These are phyloP conservation scores for Neonectria faginata DNA, from an alignment of 2,329 filamentous ascomycete genomes.

Conservation along the genomic window DNA sequence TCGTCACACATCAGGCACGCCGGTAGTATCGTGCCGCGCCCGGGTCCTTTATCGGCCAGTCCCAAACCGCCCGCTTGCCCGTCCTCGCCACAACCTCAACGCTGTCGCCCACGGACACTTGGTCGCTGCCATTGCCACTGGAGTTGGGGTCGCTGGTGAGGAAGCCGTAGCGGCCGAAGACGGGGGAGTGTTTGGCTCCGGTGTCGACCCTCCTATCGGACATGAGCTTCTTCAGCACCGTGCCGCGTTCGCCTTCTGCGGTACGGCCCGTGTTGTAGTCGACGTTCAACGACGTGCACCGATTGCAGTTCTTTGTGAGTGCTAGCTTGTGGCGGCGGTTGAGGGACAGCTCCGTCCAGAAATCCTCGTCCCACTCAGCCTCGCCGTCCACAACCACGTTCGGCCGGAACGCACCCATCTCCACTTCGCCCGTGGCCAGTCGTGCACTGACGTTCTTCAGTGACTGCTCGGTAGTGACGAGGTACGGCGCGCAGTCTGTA, in stretches of 20 bases:
- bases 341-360: conserved; percentile 72
- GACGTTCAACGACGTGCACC: conserved; percentile 78
- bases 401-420: conserved; percentile 77
- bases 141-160: conserved; percentile 48
- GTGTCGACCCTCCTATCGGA: conserved; percentile 76
- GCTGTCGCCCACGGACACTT: conserved; percentile 57
- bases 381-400: conserved; percentile 77
- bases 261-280: conserved; percentile 74
- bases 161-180: conserved; percentile 81
- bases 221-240: conserved; percentile 76
- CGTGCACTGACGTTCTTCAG: conserved; percentile 73
- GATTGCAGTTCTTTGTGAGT: conserved; percentile 76
- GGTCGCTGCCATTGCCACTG: conserved; percentile 36
- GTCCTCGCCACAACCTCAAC: conserved; percentile 64
- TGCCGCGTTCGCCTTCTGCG: conserved; percentile 67
- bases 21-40: conserved; percentile 44
- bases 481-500: conserved; percentile 79
- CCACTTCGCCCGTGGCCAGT: conserved; percentile 64
- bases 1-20: conserved; percentile 17
- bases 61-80: conserved; percentile 64
- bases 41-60: conserved; percentile 57
- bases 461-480: conserved; percentile 78
- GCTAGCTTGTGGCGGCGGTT: conserved; percentile 55
- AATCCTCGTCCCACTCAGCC: conserved; percentile 76
- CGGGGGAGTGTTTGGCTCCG: conserved; percentile 74